phyloP scores from a whole-genome alignment of 179 eudicot genomes.

The Gypsophila paniculata region DNA sequence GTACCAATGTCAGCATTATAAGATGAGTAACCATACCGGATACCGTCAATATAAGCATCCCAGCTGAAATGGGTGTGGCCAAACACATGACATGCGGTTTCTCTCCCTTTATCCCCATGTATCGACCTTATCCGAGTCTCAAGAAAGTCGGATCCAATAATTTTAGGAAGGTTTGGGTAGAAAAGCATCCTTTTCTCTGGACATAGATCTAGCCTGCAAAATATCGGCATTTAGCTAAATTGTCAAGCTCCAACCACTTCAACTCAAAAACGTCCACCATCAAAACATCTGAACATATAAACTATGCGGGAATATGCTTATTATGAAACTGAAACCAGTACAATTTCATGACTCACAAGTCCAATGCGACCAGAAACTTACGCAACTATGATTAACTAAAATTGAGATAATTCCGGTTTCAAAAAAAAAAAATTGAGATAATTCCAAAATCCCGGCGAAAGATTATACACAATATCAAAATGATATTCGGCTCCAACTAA shows the following conservation, averaged over 20 bases:
- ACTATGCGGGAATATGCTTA: background rate
- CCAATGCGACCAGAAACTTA: background rate
- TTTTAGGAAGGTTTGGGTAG: constrained; percentile 67
- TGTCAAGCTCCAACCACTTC: background rate
- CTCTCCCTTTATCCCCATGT: constrained; percentile 44
- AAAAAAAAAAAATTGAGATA: background rate
- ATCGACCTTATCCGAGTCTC: constrained; percentile 55
- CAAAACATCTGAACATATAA: no score
- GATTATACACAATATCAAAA: background rate
- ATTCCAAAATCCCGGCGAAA: background rate
- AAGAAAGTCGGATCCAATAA: constrained; percentile 64
- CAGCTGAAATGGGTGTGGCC: constrained; percentile 78
- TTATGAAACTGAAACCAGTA: background rate
- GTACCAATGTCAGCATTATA: background rate
- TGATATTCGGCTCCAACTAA: background rate
- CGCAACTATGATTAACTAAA: background rate
- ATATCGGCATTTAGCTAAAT: background rate
- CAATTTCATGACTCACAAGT: background rate
- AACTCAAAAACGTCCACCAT: background rate
- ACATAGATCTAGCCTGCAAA: constrained; percentile 57
- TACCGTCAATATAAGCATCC: constrained; percentile 56
- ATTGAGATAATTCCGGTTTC: no score
- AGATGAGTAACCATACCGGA: constrained; percentile 34
- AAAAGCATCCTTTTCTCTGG: constrained; percentile 78
- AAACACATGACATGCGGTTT: constrained; percentile 60